Evolutionary conservation across 179 eudicot genomes (phyloP), one percentile per base, ranked within the genome.

Genomic region (Gypsophila paniculata): DNA sequence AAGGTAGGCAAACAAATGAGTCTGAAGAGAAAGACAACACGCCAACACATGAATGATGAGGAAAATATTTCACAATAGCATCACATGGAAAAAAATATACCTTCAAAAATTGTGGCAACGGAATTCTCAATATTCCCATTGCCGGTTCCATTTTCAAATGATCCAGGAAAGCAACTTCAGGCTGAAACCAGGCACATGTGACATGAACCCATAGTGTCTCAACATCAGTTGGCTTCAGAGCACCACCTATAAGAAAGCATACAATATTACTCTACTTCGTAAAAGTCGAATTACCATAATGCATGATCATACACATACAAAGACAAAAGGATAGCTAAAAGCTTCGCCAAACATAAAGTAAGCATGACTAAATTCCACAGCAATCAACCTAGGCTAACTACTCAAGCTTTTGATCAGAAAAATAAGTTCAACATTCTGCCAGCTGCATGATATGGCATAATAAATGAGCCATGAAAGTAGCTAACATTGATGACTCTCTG

Each of bases 121-220:
- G 90, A 74, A 90, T 85, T 72, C 84, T 85, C 63, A 86, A 72
- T 51, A 94, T 69, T 42, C 96, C 99, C 79, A 74, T 76, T 17
- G 99, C 99, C 32, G 99, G 99, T 75, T 94, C 99, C 99, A 94
- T 94, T 72, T 75, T 87, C 79, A 85, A 85, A 38, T 69, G 83
- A 86, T 85, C 85, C 67, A 65, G n/a, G 68, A 94, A 91, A 68
- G 85, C 82, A 81, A 91, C 82, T 84, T 94, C 99, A 38, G 99
- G 97, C 60, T 82, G 86, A 76, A 89, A 94, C 97, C 99, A 94
- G 64, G 97, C 99, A 86, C 99, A 94, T 53, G 90, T 89, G 72
- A 91, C 91, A 78, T 94, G 99, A 74, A 94, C 97, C 99, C 99
- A 94, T 75, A 94, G 80, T 74, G 70, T 52, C 67, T 87, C 88